Evolutionary conservation across 2,329 filamentous ascomycete species (phyloP), one percentile per base, ranked within the genome.

Genomic region (Penicillium aurantiogriseum): DNA sequence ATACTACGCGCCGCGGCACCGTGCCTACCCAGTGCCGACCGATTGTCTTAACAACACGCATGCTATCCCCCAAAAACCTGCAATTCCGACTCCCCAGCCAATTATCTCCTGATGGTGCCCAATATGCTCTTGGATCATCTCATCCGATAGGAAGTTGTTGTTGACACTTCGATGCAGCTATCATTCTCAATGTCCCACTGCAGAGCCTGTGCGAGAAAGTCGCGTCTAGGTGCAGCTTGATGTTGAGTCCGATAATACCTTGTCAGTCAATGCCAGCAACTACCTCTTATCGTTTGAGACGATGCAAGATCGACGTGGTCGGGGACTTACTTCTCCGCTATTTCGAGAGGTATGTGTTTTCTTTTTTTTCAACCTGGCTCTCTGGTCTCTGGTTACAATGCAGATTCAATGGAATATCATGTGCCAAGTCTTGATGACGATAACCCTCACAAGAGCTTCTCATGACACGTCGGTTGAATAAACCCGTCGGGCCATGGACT

Each of bases 391-490:
- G 21, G 39, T 15, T 15, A 17, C 23, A 51, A 45, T 36, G 19
- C 53, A 36, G 59, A 44, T 42, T 29, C 49, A 43, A 31, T 44
- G 43, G 42, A 33, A 49, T 50, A 52, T 56, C 44, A 39, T 46
- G 45, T 59, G 47, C 43, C 57, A 58, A 60, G 65, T 74, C 74
- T 71, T 74, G 58, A 75, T 77, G 75, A 77, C 66, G 75, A 77
- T 70, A 44, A 69, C 43, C 53, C 57, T 65, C 65, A 71, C 67
- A 69, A 64, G 74, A 76, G 74, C 73, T 72, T 71, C 68, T 74
- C 72, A 72, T 69, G 71, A 76, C 71, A 69, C 71, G 62, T 62
- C 61, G 49, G 35, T 40, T 51, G 42, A 51, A 52, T 47, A 17
- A 36, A 36, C 58, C 58, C 47, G 57, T 57, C 57, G 59, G 64